phyloP scores from a whole-genome alignment of 352 stramenopile species.

The Lagenidium sp. region DNA sequence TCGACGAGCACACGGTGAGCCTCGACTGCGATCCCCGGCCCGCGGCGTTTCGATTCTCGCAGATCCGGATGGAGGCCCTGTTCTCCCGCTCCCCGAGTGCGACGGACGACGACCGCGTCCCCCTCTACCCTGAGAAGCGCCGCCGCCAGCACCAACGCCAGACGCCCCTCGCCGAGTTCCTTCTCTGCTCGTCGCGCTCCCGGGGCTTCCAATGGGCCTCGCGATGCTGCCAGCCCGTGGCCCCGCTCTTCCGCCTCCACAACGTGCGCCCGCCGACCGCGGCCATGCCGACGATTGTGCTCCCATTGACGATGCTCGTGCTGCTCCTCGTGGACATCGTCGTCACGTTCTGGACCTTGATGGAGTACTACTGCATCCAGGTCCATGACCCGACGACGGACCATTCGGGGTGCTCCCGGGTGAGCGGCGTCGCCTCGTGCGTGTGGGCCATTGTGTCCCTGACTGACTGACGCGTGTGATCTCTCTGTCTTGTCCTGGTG shows the following conservation, averaged over 20 bases:
- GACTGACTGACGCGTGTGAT: neutral
- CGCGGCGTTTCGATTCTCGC: conserved; percentile 55
- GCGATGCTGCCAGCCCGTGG: conserved; percentile 32
- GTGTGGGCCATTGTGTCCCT: no score
- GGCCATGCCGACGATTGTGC: conserved; percentile 16
- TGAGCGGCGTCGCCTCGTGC: no score
- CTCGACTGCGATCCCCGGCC: conserved; percentile 37
- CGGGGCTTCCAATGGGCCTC: conserved; percentile 4
- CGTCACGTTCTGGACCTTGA: conserved; percentile 63
- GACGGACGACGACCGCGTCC: conserved; percentile 4
- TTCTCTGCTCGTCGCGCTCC: conserved; percentile 13
- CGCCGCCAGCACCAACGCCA: conserved; percentile 5
- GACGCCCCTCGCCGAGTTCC: conserved; percentile 2
- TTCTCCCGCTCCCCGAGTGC: conserved; percentile 22
- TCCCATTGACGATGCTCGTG: conserved; percentile 42
- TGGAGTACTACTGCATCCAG: conserved; percentile 86
- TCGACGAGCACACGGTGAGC: neutral
- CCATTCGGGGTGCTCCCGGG: conserved; percentile 67
- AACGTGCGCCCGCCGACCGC: conserved; percentile 21
- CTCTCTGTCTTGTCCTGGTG: conserved; percentile 4
- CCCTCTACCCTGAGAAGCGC: conserved; percentile 6
- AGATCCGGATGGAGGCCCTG: conserved; percentile 71
- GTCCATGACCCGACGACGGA: conserved; percentile 60
- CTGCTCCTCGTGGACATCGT: conserved; percentile 58
- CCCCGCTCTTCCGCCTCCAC: conserved; percentile 49